phyloP scores from a whole-genome alignment of 2,329 filamentous ascomycete genomes.

The Mycosphaerelloides madeirae region DNA sequence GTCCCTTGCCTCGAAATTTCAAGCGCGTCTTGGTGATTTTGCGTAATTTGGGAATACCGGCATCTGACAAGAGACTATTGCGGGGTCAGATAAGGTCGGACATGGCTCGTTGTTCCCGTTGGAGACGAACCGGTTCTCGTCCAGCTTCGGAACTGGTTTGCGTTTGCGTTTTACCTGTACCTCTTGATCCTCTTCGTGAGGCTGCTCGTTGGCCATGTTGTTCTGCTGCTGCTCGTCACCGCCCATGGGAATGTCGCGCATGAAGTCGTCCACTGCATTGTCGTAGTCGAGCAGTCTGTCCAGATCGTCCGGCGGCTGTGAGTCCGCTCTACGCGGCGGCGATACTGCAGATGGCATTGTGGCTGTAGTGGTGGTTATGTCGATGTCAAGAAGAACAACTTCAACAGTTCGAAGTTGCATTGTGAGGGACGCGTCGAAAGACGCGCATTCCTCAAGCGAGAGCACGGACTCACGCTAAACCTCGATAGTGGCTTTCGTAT shows the following conservation, averaged over 20 bases:
- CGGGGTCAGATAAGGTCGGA: background rate
- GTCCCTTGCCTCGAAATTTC: constrained; percentile 85
- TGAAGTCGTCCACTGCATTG: constrained; percentile 51
- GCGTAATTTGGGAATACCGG: constrained; percentile 78
- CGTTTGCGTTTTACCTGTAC: constrained; percentile 75
- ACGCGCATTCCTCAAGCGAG: background rate
- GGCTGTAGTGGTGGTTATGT: constrained; percentile 8
- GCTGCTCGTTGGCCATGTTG: constrained; percentile 39
- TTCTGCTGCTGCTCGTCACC: constrained; percentile 35
- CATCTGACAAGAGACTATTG: constrained; percentile 68
- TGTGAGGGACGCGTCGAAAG: constrained; percentile 5
- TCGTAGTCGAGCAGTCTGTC: constrained; percentile 76
- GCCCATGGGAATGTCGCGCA: constrained; percentile 40
- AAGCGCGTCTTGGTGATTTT: constrained; percentile 64
- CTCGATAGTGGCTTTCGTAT: no score
- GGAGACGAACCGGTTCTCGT: constrained; percentile 62
- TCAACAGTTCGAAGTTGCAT: background rate
- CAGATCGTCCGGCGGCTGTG: constrained; percentile 42
- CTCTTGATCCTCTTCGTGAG: constrained; percentile 75
- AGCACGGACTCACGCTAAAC: constrained; percentile 1
- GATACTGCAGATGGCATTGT: constrained; percentile 29
- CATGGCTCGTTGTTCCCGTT: background rate
- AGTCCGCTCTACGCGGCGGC: constrained; percentile 16
- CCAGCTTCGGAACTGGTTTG: constrained; percentile 76
- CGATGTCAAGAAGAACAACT: constrained; percentile 1